Base-by-base conservation (phyloP, 2,329 filamentous ascomycete species). In the Lomentospora prolificans region DNA sequence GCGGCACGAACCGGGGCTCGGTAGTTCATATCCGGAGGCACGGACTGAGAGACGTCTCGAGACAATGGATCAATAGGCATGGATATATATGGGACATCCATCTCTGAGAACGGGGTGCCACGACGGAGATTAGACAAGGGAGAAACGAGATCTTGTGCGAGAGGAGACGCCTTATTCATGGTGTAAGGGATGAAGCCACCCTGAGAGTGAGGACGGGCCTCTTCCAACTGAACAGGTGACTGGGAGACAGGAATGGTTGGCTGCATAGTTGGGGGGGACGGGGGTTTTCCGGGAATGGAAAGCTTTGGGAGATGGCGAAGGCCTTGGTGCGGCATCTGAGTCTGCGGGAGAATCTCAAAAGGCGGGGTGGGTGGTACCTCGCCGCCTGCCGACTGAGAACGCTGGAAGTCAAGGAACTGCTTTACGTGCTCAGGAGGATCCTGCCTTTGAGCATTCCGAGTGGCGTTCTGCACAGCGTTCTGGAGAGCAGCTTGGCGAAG, bases 381-480 rank as follows among this genome's bases (percentile, higher is more conserved):
- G 59, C 74, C 74, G 67, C 69, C 62, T 46, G 61, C 63, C 33
- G 63, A 62, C 56, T 80, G 77, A 66, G 67, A 60, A 36, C 87
- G 85, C 67, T 97, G 92, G 67, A 96, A 91, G 65, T 82, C 82
- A 55, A 97, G 79, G 70, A 96, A 97, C 61, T 95, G 89, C 65
- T 89, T 85, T 33, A 97, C 90, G 63, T 92, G 95, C 71, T 96
- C 91, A 68, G 95, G 91, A 4, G 91, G 88, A 65, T 96, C 90
- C 55, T 87, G 80, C 17, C 77, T 75, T 65, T 87, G 79, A 30
- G 96, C 67, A 59, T 78, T 82, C n/a, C n/a, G n/a, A n/a, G n/a
- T n/a, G n/a, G n/a, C n/a, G n/a, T n/a, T n/a, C n/a, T n/a, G n/a
- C 57, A 84, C 82, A 14, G 96, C 82, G 44, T 78, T 79, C 8